Conservation (phyloP, 805 yeast genomes). For the Brettanomyces nanus region DNA sequence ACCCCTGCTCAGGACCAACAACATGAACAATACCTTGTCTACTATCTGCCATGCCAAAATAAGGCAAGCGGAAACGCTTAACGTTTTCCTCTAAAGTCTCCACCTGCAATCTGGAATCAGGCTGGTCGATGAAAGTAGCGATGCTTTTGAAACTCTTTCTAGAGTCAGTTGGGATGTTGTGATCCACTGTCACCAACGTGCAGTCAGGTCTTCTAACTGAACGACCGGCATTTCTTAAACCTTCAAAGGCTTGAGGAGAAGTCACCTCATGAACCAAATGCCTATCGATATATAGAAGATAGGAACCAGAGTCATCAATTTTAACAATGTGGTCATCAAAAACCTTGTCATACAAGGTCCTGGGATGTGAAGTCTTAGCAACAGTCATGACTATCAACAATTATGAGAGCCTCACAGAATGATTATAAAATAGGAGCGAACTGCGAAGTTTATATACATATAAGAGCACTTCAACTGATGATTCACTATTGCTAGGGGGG, state of each 20-base stretch:
- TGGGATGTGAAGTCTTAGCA: constrained; percentile 34
- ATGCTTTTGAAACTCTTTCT: constrained; percentile 68
- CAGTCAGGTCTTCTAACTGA: constrained; percentile 85
- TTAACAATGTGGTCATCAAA: constrained; percentile 92
- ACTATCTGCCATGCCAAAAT: constrained; percentile 88
- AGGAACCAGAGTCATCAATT: constrained; percentile 80
- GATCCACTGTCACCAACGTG: constrained; percentile 92
- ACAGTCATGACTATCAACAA: constrained; percentile 25
- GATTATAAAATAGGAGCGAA: too few species aligned
- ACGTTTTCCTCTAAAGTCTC: constrained; percentile 90
- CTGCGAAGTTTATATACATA: too few species aligned
- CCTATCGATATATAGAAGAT: constrained; percentile 86
- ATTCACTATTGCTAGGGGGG: neutral
- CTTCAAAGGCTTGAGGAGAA: constrained; percentile 98
- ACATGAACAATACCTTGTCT: constrained; percentile 98
- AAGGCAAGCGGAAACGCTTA: constrained; percentile 79
- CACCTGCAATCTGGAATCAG: constrained; percentile 88
- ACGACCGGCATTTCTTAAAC: constrained; percentile 81
- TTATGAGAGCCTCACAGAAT: too few species aligned
- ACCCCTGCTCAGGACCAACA: constrained; percentile 98
- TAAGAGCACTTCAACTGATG: too few species aligned
- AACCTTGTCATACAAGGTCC: constrained; percentile 92
- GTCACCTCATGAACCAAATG: constrained; percentile 98
- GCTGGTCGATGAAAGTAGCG: constrained; percentile 76
- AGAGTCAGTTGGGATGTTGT: constrained; percentile 93